Base-by-base conservation (phyloP, 768 basidiomycete genomes). In the Chalciporus chontae region DNA sequence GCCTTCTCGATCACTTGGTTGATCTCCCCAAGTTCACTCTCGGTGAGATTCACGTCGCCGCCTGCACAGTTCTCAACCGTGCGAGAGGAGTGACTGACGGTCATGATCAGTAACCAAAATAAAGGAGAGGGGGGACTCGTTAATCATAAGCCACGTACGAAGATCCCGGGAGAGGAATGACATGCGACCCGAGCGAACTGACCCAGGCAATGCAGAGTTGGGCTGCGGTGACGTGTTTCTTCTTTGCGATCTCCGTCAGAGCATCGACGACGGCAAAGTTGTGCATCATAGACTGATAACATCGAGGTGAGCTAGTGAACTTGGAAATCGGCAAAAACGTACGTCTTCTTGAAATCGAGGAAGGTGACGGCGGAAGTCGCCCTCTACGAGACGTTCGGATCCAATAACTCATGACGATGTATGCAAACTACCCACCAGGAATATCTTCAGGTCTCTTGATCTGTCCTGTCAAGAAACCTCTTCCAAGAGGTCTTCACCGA, bases 161-260 rank as follows among this genome's bases (percentile, higher is more conserved):
- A 9, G 71, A 73, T 18, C 78, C 77, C 10, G 76, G 77, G 23
- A 79, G 69, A 2, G 78, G 77, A 53, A 80, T 73, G 29, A 76
- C 71, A 56, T 73, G 68, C 3, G 61, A 48, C 9, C 73, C 71
- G 5, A 69, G 61, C 1, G 68, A 61, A 11, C 52, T 48, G 5
- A 75, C 72, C 75, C 75, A 76, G 14, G 72, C 73, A 24, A 75
- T 66, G 56, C 63, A 63, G 17, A 76, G 61, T 54, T 76, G 73
- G 8, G 66, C 71, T 17, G 72, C 61, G 10, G 74, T 71, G 31
- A 76, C 62, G 2, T 70, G 68, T 55, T 74, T 75, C 53, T 62
- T 65, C 51, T 67, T 48, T 4, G 75, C 77, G 17, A 80, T 61
- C 13, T 55, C 64, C 37, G 68, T 51, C 34, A 80, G 56, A 10